phyloP scores from a whole-genome alignment of 176 grass and related monocot species.

The Dactylis glomerata region DNA sequence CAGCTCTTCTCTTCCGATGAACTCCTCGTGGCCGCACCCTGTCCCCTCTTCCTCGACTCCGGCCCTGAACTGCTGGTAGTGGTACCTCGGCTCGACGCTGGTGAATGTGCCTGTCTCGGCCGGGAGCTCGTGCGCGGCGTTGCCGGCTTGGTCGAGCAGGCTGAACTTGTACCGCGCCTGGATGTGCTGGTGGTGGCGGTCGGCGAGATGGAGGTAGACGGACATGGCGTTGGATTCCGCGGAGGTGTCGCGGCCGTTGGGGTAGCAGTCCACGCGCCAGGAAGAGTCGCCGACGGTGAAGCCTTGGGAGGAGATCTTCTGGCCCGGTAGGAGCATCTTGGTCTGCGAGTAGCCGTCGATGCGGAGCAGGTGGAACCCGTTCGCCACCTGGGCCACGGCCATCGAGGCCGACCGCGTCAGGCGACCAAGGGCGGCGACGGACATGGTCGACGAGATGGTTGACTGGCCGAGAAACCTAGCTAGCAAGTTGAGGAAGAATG shows the following conservation, averaged over 20 bases:
- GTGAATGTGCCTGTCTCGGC: neutral
- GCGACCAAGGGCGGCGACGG: neutral
- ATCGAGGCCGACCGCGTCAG: neutral
- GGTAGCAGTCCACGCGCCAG: neutral
- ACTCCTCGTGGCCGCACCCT: neutral
- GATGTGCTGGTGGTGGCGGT: neutral
- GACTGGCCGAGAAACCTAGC: neutral
- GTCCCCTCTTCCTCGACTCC: neutral
- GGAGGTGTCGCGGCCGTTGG: neutral
- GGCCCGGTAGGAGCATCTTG: neutral
- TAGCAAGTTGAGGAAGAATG: neutral
- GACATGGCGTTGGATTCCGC: neutral
- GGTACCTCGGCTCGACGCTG: neutral
- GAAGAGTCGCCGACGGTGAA: neutral
- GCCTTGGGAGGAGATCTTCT: neutral
- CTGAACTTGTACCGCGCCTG: neutral
- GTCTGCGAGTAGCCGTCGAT: neutral
- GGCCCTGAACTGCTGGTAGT: neutral
- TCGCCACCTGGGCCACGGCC: neutral
- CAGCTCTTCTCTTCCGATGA: neutral
- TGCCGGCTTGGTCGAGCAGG: neutral
- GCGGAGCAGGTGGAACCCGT: neutral
- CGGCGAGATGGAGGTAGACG: neutral
- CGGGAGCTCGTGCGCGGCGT: neutral
- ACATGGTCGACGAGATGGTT: neutral